Percentiles rank a stretch among this genome's conserved stretches.
Conservation (phyloP, 2,329 filamentous ascomycete species). For the Albifimbria verrucaria region DNA sequence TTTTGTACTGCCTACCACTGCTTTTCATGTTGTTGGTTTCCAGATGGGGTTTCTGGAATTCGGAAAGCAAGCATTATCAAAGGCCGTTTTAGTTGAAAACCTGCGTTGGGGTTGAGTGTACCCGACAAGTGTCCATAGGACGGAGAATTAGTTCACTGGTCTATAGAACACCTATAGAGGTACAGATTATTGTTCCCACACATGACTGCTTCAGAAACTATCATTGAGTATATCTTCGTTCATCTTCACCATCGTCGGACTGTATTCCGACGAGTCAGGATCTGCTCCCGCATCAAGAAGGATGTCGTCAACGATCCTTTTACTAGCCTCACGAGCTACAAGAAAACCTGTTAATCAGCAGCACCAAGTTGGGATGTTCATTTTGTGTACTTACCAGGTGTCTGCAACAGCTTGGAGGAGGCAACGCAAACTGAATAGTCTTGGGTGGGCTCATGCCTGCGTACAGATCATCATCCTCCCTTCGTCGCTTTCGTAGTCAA, state of each 20-base stretch:
- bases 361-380: background rate
- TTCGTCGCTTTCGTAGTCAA: slow-evolving; percentile 73
- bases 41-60: background rate
- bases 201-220: slow-evolving; percentile 45
- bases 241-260: slow-evolving; percentile 64
- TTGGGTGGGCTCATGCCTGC: slow-evolving; percentile 86
- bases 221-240: slow-evolving; percentile 60
- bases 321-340: slow-evolving; percentile 73
- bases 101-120: too few relatives aligned
- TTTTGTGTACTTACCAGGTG: slow-evolving; percentile 61
- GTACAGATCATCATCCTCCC: slow-evolving; percentile 62
- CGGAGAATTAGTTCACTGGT: too few relatives aligned
- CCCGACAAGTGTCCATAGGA: too few relatives aligned
- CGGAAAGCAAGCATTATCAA: background rate
- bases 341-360: background rate
- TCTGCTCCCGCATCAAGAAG: slow-evolving; percentile 71
- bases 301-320: slow-evolving; percentile 76
- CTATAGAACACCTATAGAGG: too few relatives aligned
- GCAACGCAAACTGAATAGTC: slow-evolving; percentile 82
- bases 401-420: slow-evolving; percentile 74
- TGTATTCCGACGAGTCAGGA: slow-evolving; percentile 53
- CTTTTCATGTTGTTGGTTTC: background rate
- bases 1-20: too few relatives aligned
- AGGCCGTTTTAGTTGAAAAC: too few relatives aligned
- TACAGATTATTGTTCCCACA: too few relatives aligned